Percentiles rank a stretch among this genome's conserved stretches.
Evolutionary conservation across 2,329 filamentous ascomycete genomes (phyloP).

Genomic region (Cladobotryum protrusum): DNA sequence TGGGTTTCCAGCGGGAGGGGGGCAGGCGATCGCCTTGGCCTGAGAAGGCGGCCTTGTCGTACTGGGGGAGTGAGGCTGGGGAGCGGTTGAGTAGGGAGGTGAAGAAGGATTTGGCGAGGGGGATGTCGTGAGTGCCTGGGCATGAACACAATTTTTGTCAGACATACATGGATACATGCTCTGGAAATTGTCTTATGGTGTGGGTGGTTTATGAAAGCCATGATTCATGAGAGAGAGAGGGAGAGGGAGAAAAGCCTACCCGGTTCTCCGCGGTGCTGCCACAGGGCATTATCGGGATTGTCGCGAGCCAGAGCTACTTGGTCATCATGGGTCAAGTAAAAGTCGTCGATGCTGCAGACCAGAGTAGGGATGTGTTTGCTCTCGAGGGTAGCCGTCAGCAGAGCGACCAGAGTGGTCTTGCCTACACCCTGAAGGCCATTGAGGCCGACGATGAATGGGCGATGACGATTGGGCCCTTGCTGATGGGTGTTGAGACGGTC

Average conservation of each 20-base stretch:
- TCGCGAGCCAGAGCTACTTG: slow-evolving; percentile 59
- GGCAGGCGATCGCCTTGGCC: slow-evolving; percentile 72
- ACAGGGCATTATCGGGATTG: slow-evolving; percentile 65
- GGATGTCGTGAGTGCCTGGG: slow-evolving; percentile 63
- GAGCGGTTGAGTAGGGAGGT: slow-evolving; percentile 39
- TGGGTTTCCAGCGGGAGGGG: slow-evolving; percentile 51
- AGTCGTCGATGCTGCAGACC: slow-evolving; percentile 80
- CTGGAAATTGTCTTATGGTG: neutral
- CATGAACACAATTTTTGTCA: neutral
- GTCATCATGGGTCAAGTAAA: slow-evolving; percentile 70
- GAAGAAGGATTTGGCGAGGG: slow-evolving; percentile 59
- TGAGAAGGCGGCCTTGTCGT: slow-evolving; percentile 74
- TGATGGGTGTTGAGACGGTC: slow-evolving; percentile 49
- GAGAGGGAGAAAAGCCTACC: slow-evolving; percentile 33
- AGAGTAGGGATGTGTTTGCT: slow-evolving; percentile 55
- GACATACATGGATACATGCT: neutral
- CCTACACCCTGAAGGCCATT: slow-evolving; percentile 90
- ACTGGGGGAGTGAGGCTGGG: slow-evolving; percentile 52
- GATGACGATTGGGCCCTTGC: slow-evolving; percentile 8
- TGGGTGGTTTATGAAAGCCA: neutral
- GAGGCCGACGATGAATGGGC: slow-evolving; percentile 74
- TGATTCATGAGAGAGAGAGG: neutral
- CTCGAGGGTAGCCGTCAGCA: slow-evolving; percentile 56
- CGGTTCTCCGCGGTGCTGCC: slow-evolving; percentile 78
- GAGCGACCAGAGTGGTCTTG: slow-evolving; percentile 78